phyloP scores from a whole-genome alignment of 306 rosid genomes.

The Quercus ilex region DNA sequence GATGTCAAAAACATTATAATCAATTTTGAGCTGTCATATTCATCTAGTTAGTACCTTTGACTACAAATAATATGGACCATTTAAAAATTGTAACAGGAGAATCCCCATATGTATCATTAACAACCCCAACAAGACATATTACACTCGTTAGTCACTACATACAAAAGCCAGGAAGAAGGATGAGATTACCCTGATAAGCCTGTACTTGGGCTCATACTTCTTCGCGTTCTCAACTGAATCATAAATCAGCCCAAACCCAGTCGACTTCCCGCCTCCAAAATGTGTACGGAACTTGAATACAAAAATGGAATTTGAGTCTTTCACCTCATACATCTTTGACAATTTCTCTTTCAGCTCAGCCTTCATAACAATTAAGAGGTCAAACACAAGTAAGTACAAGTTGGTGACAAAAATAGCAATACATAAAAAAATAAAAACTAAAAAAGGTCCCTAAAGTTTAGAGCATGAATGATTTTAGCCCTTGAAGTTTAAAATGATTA shows the following conservation, averaged over 20 bases:
- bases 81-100: neutral
- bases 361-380: slow-evolving; percentile 12
- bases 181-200: slow-evolving; percentile 29
- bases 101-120: neutral
- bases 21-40: neutral
- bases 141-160: no score
- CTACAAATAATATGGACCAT: neutral
- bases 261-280: slow-evolving; percentile 33
- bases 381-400: neutral
- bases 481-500: no score
- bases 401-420: neutral
- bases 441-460: no score
- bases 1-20: no score
- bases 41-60: neutral
- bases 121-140: neutral
- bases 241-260: slow-evolving; percentile 32
- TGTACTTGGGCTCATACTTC: slow-evolving; percentile 32
- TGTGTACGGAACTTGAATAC: slow-evolving; percentile 34
- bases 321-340: slow-evolving; percentile 21
- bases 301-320: slow-evolving; percentile 25
- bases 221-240: slow-evolving; percentile 33
- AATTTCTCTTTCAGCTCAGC: slow-evolving; percentile 33
- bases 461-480: no score
- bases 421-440: neutral
- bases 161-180: neutral